Base-by-base conservation (phyloP, 257 asterid species). In the Prunella vulgaris region DNA sequence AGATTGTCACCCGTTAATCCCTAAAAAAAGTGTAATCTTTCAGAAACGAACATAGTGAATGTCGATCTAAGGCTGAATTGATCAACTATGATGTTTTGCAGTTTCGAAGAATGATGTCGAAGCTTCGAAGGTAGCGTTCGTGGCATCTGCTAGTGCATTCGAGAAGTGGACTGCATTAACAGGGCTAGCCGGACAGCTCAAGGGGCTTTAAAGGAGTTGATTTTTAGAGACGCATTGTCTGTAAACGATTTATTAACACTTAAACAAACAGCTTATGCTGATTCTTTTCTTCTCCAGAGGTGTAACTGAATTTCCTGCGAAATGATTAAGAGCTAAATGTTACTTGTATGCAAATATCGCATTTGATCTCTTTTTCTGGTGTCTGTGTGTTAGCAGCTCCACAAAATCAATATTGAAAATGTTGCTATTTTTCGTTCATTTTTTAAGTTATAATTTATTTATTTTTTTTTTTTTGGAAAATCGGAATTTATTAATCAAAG, bases 161-260 rank as follows among this genome's bases (percentile, higher is more conserved):
- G 96, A 87, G 88, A 94, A 83, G 77, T 94, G 99, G 97, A 80
- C 90, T 18, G 74, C 76, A 10, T 79, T 94, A 27, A 77, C 97
- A 17, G 99, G 97, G 12, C 72, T 94, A 80, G 82, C 59, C 25
- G 93, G 67, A 78, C 84, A 83, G 76, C 89, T 94, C 48, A 94
- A 87, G 77, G 97, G 99, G 20, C 91, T 94, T 72, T 93, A 87
- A 93, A 76, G 70, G 66, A 22, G 44, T 38, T 38, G 7, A 12
- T 1, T 10, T 22, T 3, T 1, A 20, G 25, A 8, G 53, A 14
- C 24, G 8, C 49, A 33, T 25, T 21, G 33, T 30, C 24, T 5
- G 51, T 3, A 18, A 61, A 60, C 13, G 62, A 61, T 58, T 63
- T 64, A 56, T 72, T 70, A 48, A 33, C 30, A 17, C 60, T 66